These are phyloP conservation scores for Musa troglodytarum DNA, from an alignment of 176 grass and related monocot species.

Conservation along the genomic window DNA sequence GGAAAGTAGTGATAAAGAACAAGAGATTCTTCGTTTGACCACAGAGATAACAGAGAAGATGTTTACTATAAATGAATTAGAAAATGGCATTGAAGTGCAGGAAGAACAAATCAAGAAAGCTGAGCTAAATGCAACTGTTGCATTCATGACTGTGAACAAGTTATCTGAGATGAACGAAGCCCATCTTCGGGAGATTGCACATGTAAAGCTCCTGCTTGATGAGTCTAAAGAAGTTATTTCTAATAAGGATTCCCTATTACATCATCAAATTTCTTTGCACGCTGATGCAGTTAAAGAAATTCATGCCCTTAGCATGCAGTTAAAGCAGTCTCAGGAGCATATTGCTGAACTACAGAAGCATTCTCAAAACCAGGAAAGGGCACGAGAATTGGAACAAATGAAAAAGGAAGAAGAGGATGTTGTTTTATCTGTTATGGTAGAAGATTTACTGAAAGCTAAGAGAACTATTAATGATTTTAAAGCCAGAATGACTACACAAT, in stretches of 20 bases:
- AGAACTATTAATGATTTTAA: conserved; percentile 38
- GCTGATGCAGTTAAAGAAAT: conserved; percentile 32
- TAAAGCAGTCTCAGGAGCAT: conserved; percentile 39
- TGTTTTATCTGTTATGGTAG: conserved; percentile 40
- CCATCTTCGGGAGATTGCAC: conserved; percentile 26
- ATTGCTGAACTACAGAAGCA: conserved; percentile 36
- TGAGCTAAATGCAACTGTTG: conserved; percentile 20
- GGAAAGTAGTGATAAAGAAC: conserved; percentile 66
- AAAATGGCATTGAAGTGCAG: conserved; percentile 8
- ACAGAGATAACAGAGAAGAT: conserved; percentile 38
- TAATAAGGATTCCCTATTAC: conserved; percentile 52
- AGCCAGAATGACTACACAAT: conserved; percentile 25
- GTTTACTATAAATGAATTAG: conserved; percentile 12
- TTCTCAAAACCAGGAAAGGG: conserved; percentile 28
- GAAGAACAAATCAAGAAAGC: conserved; percentile 6
- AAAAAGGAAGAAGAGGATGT: conserved; percentile 45
- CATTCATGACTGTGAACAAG: conserved; percentile 14
- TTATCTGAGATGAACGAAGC: conserved; percentile 22
- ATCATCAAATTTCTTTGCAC: conserved; percentile 36
- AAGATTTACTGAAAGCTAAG: conserved; percentile 56
- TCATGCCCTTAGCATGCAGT: conserved; percentile 28
- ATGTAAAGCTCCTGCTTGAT: conserved; percentile 37
- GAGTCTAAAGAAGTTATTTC: conserved; percentile 40
- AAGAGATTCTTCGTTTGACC: conserved; percentile 44
- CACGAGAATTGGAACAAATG: conserved; percentile 22